Evolutionary conservation across 352 stramenopile species (phyloP), one percentile per base, ranked within the genome.

Genomic region (Pythium vanterpoolii): DNA sequence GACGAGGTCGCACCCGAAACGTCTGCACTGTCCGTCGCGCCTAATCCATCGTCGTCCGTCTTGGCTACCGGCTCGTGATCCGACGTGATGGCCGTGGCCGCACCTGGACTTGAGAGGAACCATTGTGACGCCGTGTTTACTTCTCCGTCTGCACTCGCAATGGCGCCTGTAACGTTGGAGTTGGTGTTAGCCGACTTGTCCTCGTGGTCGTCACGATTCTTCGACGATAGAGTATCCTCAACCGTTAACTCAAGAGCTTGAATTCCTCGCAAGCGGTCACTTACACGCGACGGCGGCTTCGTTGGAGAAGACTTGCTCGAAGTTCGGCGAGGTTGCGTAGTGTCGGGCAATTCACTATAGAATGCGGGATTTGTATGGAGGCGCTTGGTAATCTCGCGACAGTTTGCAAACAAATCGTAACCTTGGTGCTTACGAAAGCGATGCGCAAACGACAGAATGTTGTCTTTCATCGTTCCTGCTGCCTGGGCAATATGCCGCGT

Each of bases 331-430:
- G 18, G 6, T 19, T 54, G 24, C 3, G 56, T 38, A n/a, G 34
- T 48, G 13, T 67, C 62, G 2, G 62, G 44, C 8, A 63, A 34
- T 46, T 66, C 59, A 23, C 51, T 74, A 49, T 86, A 86, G 23
- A 86, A 66, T 0, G 50, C 36, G 46, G 78, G 76, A 40, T 86
- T 68, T 4, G 67, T 70, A 60, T 86, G 68, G 0, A 90, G 63
- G 3, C 78, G 77, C 62, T 80, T 88, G 1, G 81, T 87, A 34
- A 90, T 83, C 8, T 88, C 79, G 1, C 80, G 73, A 46, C 89
- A 97, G 47, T 93, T 93, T 10, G 78, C 79, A 60, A 97, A 96
- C 13, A 97, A 58, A 23, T 97, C 89, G 66, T 96, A 96, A 2
- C 88, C 87, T 51, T 95, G 79, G 21, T 87, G 78, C 23, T 86